A percentile compares a stretch with the other conserved stretches of the same genome.
phyloP scores from a whole-genome alignment of 1,139 yeast species.

The Pichia sp. region DNA sequence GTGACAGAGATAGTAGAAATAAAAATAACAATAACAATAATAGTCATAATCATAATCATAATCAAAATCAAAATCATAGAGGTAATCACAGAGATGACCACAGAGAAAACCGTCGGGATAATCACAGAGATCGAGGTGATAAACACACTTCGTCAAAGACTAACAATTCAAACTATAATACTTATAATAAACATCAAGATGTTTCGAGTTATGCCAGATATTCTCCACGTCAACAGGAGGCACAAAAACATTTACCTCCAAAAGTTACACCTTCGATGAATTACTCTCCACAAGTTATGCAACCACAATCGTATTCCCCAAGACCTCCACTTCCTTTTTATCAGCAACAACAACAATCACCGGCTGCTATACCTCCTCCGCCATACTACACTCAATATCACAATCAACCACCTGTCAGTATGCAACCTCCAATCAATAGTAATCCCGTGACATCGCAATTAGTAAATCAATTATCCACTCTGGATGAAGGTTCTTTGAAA shows the following conservation, averaged over 20 bases:
- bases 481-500: conserved; percentile 13
- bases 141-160: neutral
- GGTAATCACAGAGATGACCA: conserved; percentile 1
- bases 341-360: neutral
- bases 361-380: neutral
- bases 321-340: conserved; percentile 1
- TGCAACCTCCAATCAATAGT: neutral
- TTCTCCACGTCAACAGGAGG: conserved; percentile 17
- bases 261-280: neutral
- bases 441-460: conserved; percentile 26
- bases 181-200: neutral
- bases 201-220: conserved; percentile 1
- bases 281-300: neutral
- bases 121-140: neutral
- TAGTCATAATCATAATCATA: neutral
- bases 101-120: neutral
- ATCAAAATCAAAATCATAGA: conserved; percentile 1
- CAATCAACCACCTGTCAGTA: neutral
- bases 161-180: neutral
- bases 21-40: neutral
- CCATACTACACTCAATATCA: conserved; percentile 2
- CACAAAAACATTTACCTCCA: conserved; percentile 14
- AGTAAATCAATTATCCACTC: conserved; percentile 22
- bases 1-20: conserved; percentile 2
- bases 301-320: neutral